Base-by-base conservation (phyloP, 805 yeast species). In the Metschnikowia bowlesiae region DNA sequence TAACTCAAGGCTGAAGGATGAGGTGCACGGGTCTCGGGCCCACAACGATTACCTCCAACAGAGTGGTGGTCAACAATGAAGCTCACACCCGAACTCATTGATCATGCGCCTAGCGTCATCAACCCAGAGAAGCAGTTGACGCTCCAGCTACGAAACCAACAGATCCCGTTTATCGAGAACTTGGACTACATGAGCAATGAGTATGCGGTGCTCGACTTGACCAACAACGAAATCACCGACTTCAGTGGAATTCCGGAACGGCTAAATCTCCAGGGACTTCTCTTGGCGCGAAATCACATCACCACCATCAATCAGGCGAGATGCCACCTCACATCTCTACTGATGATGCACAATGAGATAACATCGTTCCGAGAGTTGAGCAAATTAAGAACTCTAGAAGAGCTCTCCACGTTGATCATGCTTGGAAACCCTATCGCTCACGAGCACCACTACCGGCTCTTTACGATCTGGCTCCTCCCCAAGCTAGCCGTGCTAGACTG, bases 221-320 rank as follows among this genome's bases (percentile, higher is more conserved):
- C 92, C 0, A 84, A 85, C 60, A 92, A 92, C 66, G 84, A 81
- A 33, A 67, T 92, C n/a, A 66, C 75, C 1, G 73, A 72, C 2
- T 56, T 92, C 6, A 74, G 77, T 13, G 73, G 70, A 60, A 72
- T 79, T 35, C 88, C 84, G 0, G 18, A 61, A 4, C 48, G 39
- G 8, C 53, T 77, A 38, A 76, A 74, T 37, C 60, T 79, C 46
- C 74, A 74, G 40, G 78, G 85, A 0, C 58, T 92, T 2, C 69
- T 90, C 8, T 57, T 84, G 22, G 84, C 86, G 0, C 77, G 81
- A 52, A 92, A 92, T 64, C 69, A 78, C 52, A 80, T 90, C 3
- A 53, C 70, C 2, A 41, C 53, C 3, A 63, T 82, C 22, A 70
- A 54, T 29, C 52, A 53, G 40, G 36, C 43, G 62, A 71, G 41